Percentiles rank a stretch among this genome's conserved stretches.
phyloP scores from a whole-genome alignment of 2,329 filamentous ascomycete species.

The Xylaria sp. region DNA sequence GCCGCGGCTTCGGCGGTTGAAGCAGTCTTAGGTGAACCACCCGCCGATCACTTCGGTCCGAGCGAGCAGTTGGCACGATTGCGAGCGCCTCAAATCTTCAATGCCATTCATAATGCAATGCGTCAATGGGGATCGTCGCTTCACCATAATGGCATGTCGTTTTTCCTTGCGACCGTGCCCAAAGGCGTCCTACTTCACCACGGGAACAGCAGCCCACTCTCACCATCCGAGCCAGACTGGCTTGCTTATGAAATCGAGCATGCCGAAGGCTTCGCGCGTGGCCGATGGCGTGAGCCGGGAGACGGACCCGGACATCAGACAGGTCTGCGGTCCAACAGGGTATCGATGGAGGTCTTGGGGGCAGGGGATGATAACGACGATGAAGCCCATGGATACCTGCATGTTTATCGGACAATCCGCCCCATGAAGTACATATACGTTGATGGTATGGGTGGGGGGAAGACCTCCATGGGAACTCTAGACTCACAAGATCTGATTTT shows the following conservation, averaged over 20 bases:
- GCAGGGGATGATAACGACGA: slow-evolving; percentile 19
- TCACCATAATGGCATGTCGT: slow-evolving; percentile 80
- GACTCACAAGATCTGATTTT: slow-evolving; percentile 75
- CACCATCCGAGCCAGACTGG: slow-evolving; percentile 71
- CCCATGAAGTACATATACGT: slow-evolving; percentile 72
- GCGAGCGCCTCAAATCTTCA: slow-evolving; percentile 76
- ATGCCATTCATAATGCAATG: slow-evolving; percentile 76
- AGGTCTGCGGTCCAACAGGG: background rate
- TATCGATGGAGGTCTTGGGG: background rate
- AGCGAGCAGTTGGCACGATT: slow-evolving; percentile 53
- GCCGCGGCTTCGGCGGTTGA: slow-evolving; percentile 22
- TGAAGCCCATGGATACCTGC: slow-evolving; percentile 65
- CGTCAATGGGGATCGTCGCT: slow-evolving; percentile 79
- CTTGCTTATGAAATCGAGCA: slow-evolving; percentile 83
- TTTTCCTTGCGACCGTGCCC: slow-evolving; percentile 74
- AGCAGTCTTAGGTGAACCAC: background rate
- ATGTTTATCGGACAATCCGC: slow-evolving; percentile 71
- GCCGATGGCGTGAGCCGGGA: background rate
- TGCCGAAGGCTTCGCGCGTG: slow-evolving; percentile 70
- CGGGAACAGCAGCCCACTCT: slow-evolving; percentile 60
- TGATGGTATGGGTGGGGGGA: slow-evolving; percentile 76
- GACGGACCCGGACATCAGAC: background rate
- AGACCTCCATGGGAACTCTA: slow-evolving; percentile 72
- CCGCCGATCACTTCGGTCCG: slow-evolving; percentile 48
- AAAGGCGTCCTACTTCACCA: slow-evolving; percentile 75